Evolutionary conservation across 176 grass and related monocot genomes (phyloP).

Genomic region (Thalia dealbata): DNA sequence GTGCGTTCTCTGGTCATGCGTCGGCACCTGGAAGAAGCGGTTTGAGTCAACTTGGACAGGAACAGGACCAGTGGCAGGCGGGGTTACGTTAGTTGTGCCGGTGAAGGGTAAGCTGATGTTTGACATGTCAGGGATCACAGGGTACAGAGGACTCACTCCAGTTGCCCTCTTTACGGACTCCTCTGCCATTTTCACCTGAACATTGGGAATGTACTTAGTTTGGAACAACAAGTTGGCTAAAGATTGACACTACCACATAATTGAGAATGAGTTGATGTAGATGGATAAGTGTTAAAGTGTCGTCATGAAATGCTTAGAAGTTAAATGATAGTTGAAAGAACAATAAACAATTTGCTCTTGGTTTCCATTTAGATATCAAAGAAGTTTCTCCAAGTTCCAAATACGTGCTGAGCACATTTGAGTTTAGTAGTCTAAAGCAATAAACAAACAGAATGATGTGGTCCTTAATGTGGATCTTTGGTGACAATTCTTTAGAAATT

Average conservation of each 20-base stretch:
- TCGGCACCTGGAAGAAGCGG: conserved; percentile 27
- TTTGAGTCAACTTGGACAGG: conserved; percentile 23
- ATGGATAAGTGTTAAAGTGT: neutral
- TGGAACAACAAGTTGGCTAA: neutral
- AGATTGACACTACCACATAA: neutral
- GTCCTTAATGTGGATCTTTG: too few species aligned
- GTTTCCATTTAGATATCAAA: neutral
- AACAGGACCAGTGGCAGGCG: conserved; percentile 13
- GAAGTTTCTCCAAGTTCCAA: too few species aligned
- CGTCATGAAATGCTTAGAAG: neutral
- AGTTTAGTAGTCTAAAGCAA: too few species aligned
- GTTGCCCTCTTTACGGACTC: conserved; percentile 58
- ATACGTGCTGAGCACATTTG: too few species aligned
- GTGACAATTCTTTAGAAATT: too few species aligned
- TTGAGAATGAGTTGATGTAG: neutral
- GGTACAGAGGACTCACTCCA: conserved; percentile 24
- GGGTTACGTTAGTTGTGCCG: conserved; percentile 29
- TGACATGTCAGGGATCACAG: conserved; percentile 29
- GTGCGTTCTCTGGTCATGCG: conserved; percentile 4
- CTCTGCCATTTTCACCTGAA: conserved; percentile 72
- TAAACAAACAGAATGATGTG: too few species aligned
- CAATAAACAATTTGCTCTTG: neutral
- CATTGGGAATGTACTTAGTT: neutral
- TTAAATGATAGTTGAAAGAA: neutral
- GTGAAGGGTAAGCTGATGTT: conserved; percentile 25